These are phyloP conservation scores for Erythrophleum fordii DNA, from an alignment of 306 rosid species.

Conservation along the genomic window DNA sequence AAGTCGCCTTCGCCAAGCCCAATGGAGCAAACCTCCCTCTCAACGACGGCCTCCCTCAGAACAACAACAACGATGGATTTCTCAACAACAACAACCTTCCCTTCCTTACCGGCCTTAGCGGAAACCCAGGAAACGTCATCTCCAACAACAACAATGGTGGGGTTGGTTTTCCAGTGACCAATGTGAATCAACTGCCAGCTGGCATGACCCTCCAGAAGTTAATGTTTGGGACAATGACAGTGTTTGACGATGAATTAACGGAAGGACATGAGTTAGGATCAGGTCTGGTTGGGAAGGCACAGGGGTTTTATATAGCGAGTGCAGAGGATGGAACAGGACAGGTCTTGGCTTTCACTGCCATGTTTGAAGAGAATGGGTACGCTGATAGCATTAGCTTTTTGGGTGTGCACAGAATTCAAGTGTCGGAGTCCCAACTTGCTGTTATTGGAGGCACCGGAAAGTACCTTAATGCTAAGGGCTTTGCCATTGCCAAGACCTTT, in stretches of 20 bases:
- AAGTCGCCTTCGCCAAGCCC: constrained; percentile 89
- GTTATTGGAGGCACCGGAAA: constrained; percentile 85
- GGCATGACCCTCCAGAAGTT: constrained; percentile 70
- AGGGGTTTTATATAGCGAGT: constrained; percentile 78
- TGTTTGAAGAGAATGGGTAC: constrained; percentile 72
- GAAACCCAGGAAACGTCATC: constrained; percentile 48
- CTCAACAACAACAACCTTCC: constrained; percentile 85
- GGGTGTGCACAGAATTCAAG: constrained; percentile 68
- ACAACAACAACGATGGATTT: constrained; percentile 70
- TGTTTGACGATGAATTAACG: constrained; percentile 78
- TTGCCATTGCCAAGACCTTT: constrained; percentile 51
- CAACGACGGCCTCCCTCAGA: constrained; percentile 63
- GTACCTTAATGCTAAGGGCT: constrained; percentile 55
- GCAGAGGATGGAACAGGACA: constrained; percentile 77
- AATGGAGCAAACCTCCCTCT: constrained; percentile 76
- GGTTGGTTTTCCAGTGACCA: constrained; percentile 49
- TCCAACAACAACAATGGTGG: constrained; percentile 63
- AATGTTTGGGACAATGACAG: constrained; percentile 80
- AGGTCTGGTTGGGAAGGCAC: constrained; percentile 78
- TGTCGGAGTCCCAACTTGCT: constrained; percentile 76
- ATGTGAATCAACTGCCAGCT: constrained; percentile 53
- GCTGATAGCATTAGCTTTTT: constrained; percentile 73
- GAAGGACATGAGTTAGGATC: constrained; percentile 80
- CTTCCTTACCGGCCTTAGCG: constrained; percentile 82
- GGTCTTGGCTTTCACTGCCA: constrained; percentile 72